Evolutionary conservation across 1,284 basidiomycete species (phyloP).

Genomic region (Cerioporus squamosus): DNA sequence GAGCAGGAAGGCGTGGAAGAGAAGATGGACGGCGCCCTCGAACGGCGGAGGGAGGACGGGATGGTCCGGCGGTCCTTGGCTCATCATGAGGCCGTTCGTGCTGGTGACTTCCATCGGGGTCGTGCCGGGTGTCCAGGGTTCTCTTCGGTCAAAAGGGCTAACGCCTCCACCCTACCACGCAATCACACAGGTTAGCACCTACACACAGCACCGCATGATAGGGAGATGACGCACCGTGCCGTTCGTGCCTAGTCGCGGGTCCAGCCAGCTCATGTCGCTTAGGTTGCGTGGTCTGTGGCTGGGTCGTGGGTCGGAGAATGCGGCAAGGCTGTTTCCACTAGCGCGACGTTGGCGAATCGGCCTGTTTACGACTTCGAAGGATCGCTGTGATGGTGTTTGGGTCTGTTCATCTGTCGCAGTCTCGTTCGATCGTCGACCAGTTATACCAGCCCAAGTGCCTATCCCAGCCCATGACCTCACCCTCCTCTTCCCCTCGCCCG

Average conservation of each 20-base stretch:
- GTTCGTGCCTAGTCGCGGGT: conserved; percentile 68
- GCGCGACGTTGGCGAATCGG: conserved; percentile 52
- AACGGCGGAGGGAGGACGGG: conserved; percentile 45
- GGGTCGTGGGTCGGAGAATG: conserved; percentile 42
- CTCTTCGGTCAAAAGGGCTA: conserved; percentile 42
- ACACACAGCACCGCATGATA: conserved; percentile 14
- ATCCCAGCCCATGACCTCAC: conserved; percentile 32
- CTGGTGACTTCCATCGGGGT: conserved; percentile 46
- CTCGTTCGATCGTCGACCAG: conserved; percentile 34
- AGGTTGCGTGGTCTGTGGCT: conserved; percentile 53
- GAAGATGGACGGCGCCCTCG: conserved; percentile 49
- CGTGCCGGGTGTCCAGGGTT: conserved; percentile 55
- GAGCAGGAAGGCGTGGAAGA: conserved; percentile 62
- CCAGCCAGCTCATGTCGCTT: conserved; percentile 76
- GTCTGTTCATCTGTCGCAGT: conserved; percentile 28
- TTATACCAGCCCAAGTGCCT: conserved; percentile 25
- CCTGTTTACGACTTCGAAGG: conserved; percentile 77
- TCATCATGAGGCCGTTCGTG: conserved; percentile 44
- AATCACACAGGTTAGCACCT: conserved; percentile 13
- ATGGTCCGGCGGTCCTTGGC: conserved; percentile 16
- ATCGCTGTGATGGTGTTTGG: conserved; percentile 41
- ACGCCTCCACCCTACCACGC: conserved; percentile 68
- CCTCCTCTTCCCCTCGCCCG: conserved; percentile 20
- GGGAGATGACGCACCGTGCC: conserved; percentile 57
- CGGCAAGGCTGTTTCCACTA: conserved; percentile 52